Evolutionary conservation across 148 eudicot genomes (phyloP).

Genomic region (Mesembryanthemum crystallinum): DNA sequence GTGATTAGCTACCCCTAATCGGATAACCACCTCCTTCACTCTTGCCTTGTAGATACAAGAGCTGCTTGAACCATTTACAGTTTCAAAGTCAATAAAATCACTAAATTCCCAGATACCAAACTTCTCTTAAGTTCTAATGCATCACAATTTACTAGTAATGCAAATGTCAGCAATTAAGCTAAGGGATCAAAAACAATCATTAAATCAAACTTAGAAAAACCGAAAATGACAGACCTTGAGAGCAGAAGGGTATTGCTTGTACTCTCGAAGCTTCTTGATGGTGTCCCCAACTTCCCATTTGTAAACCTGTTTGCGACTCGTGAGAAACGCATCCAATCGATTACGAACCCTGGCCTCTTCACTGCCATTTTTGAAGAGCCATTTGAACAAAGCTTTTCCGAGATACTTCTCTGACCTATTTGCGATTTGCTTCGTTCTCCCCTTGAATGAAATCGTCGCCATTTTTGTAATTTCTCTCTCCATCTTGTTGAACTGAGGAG

Average conservation of each 20-base stretch:
- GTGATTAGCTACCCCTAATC: too few species aligned
- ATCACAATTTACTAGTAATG: too few species aligned
- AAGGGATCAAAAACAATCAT: background rate
- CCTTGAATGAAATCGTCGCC: constrained; percentile 33
- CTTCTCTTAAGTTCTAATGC: too few species aligned
- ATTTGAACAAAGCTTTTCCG: constrained; percentile 68
- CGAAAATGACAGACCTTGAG: constrained; percentile 50
- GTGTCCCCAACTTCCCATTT: constrained; percentile 96
- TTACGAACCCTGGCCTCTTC: constrained; percentile 63
- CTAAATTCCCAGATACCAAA: too few species aligned
- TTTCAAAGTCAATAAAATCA: background rate
- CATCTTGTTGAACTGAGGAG: background rate
- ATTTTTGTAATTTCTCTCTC: constrained; percentile 16
- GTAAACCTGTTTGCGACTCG: constrained; percentile 51
- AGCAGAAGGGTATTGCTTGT: constrained; percentile 71
- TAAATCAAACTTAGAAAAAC: background rate
- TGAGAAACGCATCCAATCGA: constrained; percentile 64
- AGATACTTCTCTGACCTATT: constrained; percentile 72
- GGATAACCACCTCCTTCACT: too few species aligned
- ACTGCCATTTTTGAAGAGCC: constrained; percentile 66
- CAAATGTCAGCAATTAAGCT: background rate
- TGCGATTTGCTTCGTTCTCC: constrained; percentile 51
- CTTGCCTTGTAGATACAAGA: too few species aligned
- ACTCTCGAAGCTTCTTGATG: constrained; percentile 68
- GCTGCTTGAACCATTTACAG: too few species aligned